Conservation (phyloP, 371 early-diverging fungal genomes). For the Syncephalastrum racemosum region DNA sequence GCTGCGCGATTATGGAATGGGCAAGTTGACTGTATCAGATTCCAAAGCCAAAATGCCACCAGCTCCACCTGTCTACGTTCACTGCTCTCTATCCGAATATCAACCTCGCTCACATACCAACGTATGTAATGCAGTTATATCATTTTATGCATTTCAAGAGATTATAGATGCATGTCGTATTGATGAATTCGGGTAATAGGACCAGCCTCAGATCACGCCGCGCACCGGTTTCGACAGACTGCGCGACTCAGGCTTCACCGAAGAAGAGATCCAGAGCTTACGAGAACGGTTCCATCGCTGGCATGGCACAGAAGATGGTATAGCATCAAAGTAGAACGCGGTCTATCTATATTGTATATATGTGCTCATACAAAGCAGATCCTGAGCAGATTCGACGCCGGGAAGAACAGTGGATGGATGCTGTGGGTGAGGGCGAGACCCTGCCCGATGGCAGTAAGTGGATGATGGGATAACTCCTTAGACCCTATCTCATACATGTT, state of each 20-base stretch:
- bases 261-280: slow-evolving; percentile 56
- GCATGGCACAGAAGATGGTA: slow-evolving; percentile 24
- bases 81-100: slow-evolving; percentile 26
- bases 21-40: slow-evolving; percentile 10
- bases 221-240: slow-evolving; percentile 62
- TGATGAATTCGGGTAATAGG: background rate
- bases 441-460: slow-evolving; percentile 46
- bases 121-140: background rate
- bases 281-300: slow-evolving; percentile 56
- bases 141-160: too few species aligned
- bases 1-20: slow-evolving; percentile 23
- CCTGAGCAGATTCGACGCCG: slow-evolving; percentile 40
- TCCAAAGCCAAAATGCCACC: slow-evolving; percentile 24
- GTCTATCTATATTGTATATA: too few species aligned
- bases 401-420: slow-evolving; percentile 68
- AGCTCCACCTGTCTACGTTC: slow-evolving; percentile 17
- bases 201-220: slow-evolving; percentile 24
- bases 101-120: slow-evolving; percentile 4
- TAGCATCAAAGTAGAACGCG: too few species aligned
- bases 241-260: slow-evolving; percentile 59
- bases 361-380: slow-evolving; percentile 11
- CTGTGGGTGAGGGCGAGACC: slow-evolving; percentile 31
- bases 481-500: background rate
- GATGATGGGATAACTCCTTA: background rate
- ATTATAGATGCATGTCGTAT: slow-evolving; percentile 1